Percentiles rank a stretch among this genome's conserved stretches.
These are phyloP conservation scores for Mortierella sp. DNA, from an alignment of 371 early-diverging fungal species.

Conservation along the genomic window DNA sequence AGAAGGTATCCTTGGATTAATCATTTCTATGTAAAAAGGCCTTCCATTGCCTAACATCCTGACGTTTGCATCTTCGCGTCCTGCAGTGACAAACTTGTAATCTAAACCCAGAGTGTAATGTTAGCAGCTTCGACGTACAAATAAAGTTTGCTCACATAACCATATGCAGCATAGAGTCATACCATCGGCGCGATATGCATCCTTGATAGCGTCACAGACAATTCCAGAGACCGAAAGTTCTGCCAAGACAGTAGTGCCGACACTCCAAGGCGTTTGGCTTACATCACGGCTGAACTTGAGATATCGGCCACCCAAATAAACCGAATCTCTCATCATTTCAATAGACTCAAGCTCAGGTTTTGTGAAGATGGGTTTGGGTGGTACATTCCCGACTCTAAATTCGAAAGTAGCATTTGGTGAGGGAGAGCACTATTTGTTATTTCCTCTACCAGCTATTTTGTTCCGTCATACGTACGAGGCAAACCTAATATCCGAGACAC, in stretches of 20 bases:
- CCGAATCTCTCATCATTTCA: constrained; percentile 63
- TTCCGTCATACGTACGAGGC: constrained; percentile 55
- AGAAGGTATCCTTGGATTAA: constrained; percentile 76
- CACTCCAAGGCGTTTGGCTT: constrained; percentile 91
- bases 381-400: constrained; percentile 58
- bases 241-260: constrained; percentile 77
- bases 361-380: constrained; percentile 59
- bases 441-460: background rate
- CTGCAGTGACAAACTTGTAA: constrained; percentile 90
- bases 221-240: constrained; percentile 88
- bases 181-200: constrained; percentile 67
- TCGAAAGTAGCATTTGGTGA: background rate
- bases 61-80: constrained; percentile 98
- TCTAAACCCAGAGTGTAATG: constrained; percentile 52
- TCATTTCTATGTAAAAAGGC: constrained; percentile 93
- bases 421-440: background rate
- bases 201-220: constrained; percentile 71
- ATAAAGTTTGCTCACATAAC: background rate
- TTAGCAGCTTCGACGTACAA: background rate
- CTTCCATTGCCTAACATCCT: constrained; percentile 95
- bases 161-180: constrained; percentile 6
- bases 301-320: constrained; percentile 81
- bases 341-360: constrained; percentile 56
- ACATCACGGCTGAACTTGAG: constrained; percentile 86
- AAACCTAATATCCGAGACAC: constrained; percentile 66